These are phyloP conservation scores for Neofusicoccum cordaticola DNA, from an alignment of 2,329 filamentous ascomycete genomes.

Conservation along the genomic window DNA sequence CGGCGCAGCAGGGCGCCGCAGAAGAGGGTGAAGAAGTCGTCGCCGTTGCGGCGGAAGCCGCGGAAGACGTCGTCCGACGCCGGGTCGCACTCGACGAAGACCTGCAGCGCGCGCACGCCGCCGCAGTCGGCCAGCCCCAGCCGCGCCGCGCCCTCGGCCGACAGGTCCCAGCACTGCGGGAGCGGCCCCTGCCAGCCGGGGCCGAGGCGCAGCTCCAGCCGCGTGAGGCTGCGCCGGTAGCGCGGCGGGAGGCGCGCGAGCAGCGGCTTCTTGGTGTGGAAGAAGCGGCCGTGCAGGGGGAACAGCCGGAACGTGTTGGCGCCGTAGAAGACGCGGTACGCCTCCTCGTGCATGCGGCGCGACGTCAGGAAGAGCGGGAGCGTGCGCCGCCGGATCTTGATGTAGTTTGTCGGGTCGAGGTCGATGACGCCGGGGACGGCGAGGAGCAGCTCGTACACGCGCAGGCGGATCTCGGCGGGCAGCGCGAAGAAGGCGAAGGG, in stretches of 20 bases:
- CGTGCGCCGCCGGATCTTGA: slow-evolving; percentile 49
- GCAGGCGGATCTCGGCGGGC: slow-evolving; percentile 52
- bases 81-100: slow-evolving; percentile 72
- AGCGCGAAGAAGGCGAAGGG: slow-evolving; percentile 53
- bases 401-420: slow-evolving; percentile 63
- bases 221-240: slow-evolving; percentile 60
- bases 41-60: slow-evolving; percentile 60
- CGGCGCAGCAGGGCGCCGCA: slow-evolving; percentile 55
- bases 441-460: slow-evolving; percentile 48
- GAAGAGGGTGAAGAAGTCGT: slow-evolving; percentile 70
- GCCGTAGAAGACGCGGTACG: slow-evolving; percentile 51
- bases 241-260: slow-evolving; percentile 62
- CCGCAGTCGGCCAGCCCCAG: slow-evolving; percentile 63
- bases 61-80: slow-evolving; percentile 62
- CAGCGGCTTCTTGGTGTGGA: slow-evolving; percentile 71
- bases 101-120: slow-evolving; percentile 57
- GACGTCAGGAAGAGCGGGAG: slow-evolving; percentile 66
- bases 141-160: neutral
- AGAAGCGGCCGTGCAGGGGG: slow-evolving; percentile 55
- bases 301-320: slow-evolving; percentile 54
- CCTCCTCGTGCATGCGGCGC: slow-evolving; percentile 50
- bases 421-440: slow-evolving; percentile 58
- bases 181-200: slow-evolving; percentile 67
- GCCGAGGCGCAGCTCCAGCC: slow-evolving; percentile 68
- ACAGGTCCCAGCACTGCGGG: slow-evolving; percentile 62